phyloP scores from a whole-genome alignment of 129 eudicot genomes.

The Flaveria linearis region DNA sequence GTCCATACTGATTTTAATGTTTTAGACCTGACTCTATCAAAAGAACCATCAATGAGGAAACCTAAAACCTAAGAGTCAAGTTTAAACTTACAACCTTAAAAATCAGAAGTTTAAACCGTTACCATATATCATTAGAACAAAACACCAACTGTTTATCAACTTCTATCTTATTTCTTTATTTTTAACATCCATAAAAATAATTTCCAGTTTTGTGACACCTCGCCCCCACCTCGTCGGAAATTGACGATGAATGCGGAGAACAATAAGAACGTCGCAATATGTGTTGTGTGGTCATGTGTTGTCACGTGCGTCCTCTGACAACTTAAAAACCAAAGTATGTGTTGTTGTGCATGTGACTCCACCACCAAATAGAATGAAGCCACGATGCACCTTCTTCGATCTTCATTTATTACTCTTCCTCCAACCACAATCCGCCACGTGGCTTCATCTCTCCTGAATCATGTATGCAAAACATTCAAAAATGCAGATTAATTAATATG shows the following conservation, averaged over 20 bases:
- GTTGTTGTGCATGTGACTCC: conserved; percentile 38
- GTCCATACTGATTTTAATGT: too few species aligned
- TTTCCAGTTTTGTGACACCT: too few species aligned
- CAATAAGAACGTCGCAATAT: conserved; percentile 20
- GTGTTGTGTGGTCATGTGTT: conserved; percentile 37
- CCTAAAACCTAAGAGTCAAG: too few species aligned
- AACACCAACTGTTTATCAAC: too few species aligned
- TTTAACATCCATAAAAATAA: too few species aligned
- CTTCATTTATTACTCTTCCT: conserved; percentile 9
- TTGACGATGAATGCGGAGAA: conserved; percentile 26
- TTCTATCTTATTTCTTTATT: too few species aligned
- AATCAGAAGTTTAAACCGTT: too few species aligned
- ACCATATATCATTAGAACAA: too few species aligned
- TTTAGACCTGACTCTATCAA: too few species aligned
- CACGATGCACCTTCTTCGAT: conserved; percentile 29
- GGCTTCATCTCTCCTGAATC: neutral
- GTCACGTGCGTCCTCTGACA: conserved; percentile 29
- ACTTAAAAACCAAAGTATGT: conserved; percentile 28
- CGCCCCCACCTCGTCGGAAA: neutral
- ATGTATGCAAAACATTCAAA: neutral
- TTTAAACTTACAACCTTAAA: too few species aligned
- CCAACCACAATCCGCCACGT: conserved; percentile 16
- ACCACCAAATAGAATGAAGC: conserved; percentile 30
- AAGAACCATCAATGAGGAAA: too few species aligned
- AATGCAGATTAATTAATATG: neutral